Evolutionary conservation across 1,284 basidiomycete genomes (phyloP), one percentile per base, ranked within the genome.

Genomic region (Ganoderma lingzhi): DNA sequence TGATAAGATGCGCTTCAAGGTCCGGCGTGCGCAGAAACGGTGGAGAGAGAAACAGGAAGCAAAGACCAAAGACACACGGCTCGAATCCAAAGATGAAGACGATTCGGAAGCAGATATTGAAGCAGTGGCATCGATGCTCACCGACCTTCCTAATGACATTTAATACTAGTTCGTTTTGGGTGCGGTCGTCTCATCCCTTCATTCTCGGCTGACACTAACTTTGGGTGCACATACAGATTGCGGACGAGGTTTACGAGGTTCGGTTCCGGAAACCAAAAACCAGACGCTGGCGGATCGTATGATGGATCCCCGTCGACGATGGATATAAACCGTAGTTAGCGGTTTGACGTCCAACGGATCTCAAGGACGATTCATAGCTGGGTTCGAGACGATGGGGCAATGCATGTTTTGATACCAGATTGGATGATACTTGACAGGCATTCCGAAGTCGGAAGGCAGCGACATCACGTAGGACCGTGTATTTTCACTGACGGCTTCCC

Each of bases 251-350:
- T 51, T 51, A 23, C 48, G 48, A 51, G 48, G 48, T 14, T 19
- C 17, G 14, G 42, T 28, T 51, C 48, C 23, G 10, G 48, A 12
- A 23, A 51, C 48, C 23, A 28, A 51, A 51, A 51, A 51, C 48
- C 48, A 51, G 48, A 51, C 48, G 48, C 48, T 28, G 23, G 48
- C 23, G 48, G 48, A 51, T 51, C 48, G 48, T 10, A 12, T 51
- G 48, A 51, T 51, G 48, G 48, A 51, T 51, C 48, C 48, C 48
- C 48, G 48, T 28, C 48, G 48, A 51, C 48, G 48, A 51, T 51
- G 48, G 48, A 51, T 28, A 51, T 28, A 12, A 51, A 28, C 48
- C 48, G 48, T 28, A 28, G 10, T n/a, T 51, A 48, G 48, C 48
- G 48, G 48, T 28, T 51, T 14, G 14, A 28, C 23, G 10, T 51